Base-by-base conservation (phyloP, 192 early-diverging fungal species). In the Coemansia sp. region DNA sequence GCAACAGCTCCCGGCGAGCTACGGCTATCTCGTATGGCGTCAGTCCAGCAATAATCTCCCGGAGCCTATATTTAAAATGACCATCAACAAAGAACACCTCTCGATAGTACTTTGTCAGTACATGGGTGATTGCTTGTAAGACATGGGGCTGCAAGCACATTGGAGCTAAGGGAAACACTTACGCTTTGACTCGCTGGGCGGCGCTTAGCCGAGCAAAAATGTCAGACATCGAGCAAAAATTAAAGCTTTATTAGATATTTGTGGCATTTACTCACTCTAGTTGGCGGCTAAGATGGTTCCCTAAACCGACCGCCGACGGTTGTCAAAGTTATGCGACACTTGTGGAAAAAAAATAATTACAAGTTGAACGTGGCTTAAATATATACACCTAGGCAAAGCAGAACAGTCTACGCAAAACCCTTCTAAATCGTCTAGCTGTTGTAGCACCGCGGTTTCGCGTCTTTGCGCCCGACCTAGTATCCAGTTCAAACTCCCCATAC, bases 401-500 rank as follows among this genome's bases (percentile, higher is more conserved):
- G 2, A 75, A 36, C 13, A 75, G 34, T 11, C 68, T 67, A 14
- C 73, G 53, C 34, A 75, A 21, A 0, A 33, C 31, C 2, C 38
- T 39, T n/a, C 53, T 57, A n/a, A 67, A n/a, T 25, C 72, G 59
- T 20, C 25, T 36, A 23, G 21, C 23, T 21, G 47, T n/a, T 20
- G 64, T 41, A 9, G 23, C 35, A 42, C 43, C 56, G 28, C 50
- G 55, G 20, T 16, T 4, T 18, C 41, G 38, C 14, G 38, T 21
- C 38, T 35, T 62, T 69, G 20, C 13, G 13, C 2, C 41, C 9
- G n/a, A 56, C 12, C 11, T 21, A 38, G 31, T 69, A 59, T 69
- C 75, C 1, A 77, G 45, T 7, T 77, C 75, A 48, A 77, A 69
- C 11, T 33, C 34, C 20, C 65, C 59, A 53, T 75, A 72, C 16